Evolutionary conservation across 1,284 basidiomycete genomes (phyloP).

Genomic region (Macrocybe sp.): DNA sequence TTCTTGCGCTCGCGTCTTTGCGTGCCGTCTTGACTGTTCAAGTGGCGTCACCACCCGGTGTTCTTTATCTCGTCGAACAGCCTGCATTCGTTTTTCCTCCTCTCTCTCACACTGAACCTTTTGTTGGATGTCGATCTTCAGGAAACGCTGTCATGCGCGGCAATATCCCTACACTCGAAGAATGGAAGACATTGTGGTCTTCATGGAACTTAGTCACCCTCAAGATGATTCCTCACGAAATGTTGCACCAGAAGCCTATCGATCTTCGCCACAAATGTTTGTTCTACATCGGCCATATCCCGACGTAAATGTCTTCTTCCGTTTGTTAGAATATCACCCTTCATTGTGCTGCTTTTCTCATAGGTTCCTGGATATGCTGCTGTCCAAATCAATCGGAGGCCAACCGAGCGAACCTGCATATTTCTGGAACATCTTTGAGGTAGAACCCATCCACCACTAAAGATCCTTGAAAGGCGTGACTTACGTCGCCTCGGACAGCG

Average conservation of each 20-base stretch:
- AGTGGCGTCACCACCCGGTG: constrained; percentile 17
- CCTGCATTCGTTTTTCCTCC: constrained; percentile 65
- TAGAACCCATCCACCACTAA: constrained; percentile 18
- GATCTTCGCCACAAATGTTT: constrained; percentile 86
- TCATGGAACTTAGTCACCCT: constrained; percentile 87
- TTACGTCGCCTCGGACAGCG: constrained; percentile 43
- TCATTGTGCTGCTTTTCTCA: constrained; percentile 44
- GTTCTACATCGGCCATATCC: constrained; percentile 92
- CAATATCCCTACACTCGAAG: constrained; percentile 62
- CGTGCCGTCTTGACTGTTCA: constrained; percentile 31
- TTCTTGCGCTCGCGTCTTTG: constrained; percentile 29
- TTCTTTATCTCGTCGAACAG: constrained; percentile 66
- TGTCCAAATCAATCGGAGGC: constrained; percentile 42
- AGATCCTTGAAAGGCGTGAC: background rate
- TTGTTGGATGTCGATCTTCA: constrained; percentile 16
- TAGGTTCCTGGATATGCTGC: constrained; percentile 38
- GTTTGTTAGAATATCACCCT: constrained; percentile 41
- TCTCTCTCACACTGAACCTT: constrained; percentile 30
- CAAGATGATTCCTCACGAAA: constrained; percentile 76
- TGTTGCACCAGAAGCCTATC: constrained; percentile 90
- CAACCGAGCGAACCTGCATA: constrained; percentile 35
- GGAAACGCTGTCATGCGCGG: constrained; percentile 17
- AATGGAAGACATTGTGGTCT: constrained; percentile 81
- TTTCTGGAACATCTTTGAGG: constrained; percentile 77
- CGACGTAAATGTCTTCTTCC: constrained; percentile 40